Evolutionary conservation across 306 rosid species (phyloP), one percentile per base, ranked within the genome.

Genomic region (Cucumis cinereus): DNA sequence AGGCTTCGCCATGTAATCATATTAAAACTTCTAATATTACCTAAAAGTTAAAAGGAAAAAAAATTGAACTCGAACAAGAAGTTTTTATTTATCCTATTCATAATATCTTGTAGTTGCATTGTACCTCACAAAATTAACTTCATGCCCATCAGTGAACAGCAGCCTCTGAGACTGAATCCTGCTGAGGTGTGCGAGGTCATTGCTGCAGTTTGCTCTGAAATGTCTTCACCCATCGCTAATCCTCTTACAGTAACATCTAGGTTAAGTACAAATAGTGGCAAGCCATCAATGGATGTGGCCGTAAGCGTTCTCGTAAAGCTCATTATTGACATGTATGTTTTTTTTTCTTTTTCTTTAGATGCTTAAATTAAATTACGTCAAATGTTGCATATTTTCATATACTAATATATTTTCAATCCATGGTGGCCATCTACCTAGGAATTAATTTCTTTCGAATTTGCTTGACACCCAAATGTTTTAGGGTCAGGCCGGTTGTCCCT

Each of bases 291-390:
- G 82, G 99, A 95, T 82, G 98, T 93, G 82, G 99, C 99, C 75
- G 97, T 89, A 84, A 95, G 99, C 92, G 99, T 95, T 86, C 96
- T 95, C 74, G 88, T 95, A 78, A 95, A 95, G 82, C 93, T 95
- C 61, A 88, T 95, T 19, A 90, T 95, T 86, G 99, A 95, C 96
- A 95, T 95, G 99, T 95, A 95, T 83, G 99, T 87, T 82, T 74
- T 19, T 74, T 77, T 28, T 76, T 13, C 13, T 20, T 76, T 78
- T 33, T 75, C 9, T 7, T 38, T 8, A 58, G 79, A 83, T 56
- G 79, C 77, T 67, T 66, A 52, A 45, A 78, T 61, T 69, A 52
- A 45, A 78, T 75, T 55, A 64, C 43, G 3, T 24, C 4, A 7
- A 14, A 49, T 53, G 14, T 72, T 72, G 17, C 23, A 7, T 8